Evolutionary conservation across 495 filamentous ascomycete genomes (phyloP).

Genomic region (Penicillium cinerascens): DNA sequence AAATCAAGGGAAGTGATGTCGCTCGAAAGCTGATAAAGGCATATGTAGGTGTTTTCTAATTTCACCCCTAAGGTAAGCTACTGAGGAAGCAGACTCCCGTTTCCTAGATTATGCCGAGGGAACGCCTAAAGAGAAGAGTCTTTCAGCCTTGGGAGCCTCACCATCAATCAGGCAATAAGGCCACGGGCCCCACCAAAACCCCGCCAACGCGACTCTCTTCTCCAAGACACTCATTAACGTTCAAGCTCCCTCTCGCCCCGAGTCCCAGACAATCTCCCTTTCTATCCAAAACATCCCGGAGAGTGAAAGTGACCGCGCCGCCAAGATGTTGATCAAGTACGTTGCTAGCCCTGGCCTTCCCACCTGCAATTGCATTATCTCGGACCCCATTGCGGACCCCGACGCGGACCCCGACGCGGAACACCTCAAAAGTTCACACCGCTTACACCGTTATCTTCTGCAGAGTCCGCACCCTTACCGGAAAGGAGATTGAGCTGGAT

Average conservation of each 20-base stretch:
- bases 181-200: slow-evolving; percentile 27
- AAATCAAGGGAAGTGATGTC: neutral
- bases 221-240: slow-evolving; percentile 13
- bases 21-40: neutral
- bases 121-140: neutral
- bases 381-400: too few relatives aligned
- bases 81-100: too few relatives aligned
- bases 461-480: slow-evolving; percentile 95
- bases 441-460: slow-evolving; percentile 10
- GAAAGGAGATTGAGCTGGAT: slow-evolving; percentile 97
- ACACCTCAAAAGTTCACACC: slow-evolving; percentile 2
- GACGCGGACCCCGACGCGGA: neutral
- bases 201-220: slow-evolving; percentile 24
- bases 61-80: too few relatives aligned
- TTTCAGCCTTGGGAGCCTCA: neutral
- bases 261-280: neutral
- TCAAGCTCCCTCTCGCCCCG: neutral
- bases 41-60: neutral
- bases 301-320: neutral
- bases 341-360: slow-evolving; percentile 5
- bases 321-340: slow-evolving; percentile 51
- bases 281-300: neutral
- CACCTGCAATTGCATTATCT: slow-evolving; percentile 23
- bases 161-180: slow-evolving; percentile 29
- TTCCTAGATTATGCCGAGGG: too few relatives aligned